Base-by-base conservation (phyloP, 768 basidiomycete species). In the Lactifluus hygrophoroides region DNA sequence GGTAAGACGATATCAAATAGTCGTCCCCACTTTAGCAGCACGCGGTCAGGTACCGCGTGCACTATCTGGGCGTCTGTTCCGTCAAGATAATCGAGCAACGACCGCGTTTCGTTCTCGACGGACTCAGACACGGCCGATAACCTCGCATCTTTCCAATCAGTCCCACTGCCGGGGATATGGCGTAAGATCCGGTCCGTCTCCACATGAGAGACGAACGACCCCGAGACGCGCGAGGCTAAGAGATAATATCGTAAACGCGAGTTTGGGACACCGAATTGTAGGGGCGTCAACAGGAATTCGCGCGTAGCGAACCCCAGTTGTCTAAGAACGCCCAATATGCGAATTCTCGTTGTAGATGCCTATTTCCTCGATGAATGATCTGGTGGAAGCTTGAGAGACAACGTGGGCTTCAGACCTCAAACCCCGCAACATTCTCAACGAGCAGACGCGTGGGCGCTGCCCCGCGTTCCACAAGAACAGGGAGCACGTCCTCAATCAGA, bases 391-490 rank as follows among this genome's bases (percentile, higher is more conserved):
- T 17, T 23, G 17, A 37, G 27, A 50, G 32, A 34, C 42, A 17
- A 43, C 1, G 17, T n/a, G 3, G n/a, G 7, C 40, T 3, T 30
- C 58, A 16, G 25, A 88, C 89, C 82, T 89, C 86, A 64, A 91
- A 91, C 8, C 88, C 88, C 10, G 83, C 86, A 3, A 92, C 90
- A 64, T 91, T 91, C 67, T 91, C 90, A 9, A 92, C 74, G 11
- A 91, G 75, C 10, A 91, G 66, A 57, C 77, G 78, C 3, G 70
- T 71, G 5, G 90, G 90, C 55, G 82, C 80, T 4, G 69, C 70
- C 35, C 73, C 65, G 9, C 65, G 66, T 4, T 62, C 57, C 9
- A 73, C 79, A 51, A 91, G 68, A 27, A 79, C 76, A 0, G 88
- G 87, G 0, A 91, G 73, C 23, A 91, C 75, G 25, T 69, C 67